Evolutionary conservation across 768 basidiomycete genomes (phyloP).

Genomic region (Auriscalpium orientale): DNA sequence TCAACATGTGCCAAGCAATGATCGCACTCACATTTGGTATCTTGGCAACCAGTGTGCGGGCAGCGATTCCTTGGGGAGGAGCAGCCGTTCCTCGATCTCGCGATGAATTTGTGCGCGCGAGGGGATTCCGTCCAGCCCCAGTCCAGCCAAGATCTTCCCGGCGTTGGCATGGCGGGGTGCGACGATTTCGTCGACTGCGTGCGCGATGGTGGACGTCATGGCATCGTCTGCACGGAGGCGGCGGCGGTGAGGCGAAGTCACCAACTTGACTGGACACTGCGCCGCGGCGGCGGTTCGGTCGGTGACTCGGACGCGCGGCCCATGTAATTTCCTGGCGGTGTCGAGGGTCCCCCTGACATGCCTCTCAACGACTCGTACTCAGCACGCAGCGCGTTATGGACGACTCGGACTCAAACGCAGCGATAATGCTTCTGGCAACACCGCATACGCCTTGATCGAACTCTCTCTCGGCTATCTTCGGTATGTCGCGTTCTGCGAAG

Average conservation of each 20-base stretch:
- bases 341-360: too few relatives aligned
- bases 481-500: too few relatives aligned
- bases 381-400: too few relatives aligned
- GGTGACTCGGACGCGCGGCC: too few relatives aligned
- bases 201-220: not conserved
- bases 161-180: slow-evolving; percentile 35
- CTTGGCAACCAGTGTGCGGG: slow-evolving; percentile 67
- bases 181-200: slow-evolving; percentile 37
- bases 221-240: not conserved
- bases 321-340: too few relatives aligned
- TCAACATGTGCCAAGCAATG: slow-evolving; percentile 1
- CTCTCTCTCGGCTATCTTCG: too few relatives aligned
- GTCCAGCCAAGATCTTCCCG: slow-evolving; percentile 38
- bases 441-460: too few relatives aligned
- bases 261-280: not conserved
- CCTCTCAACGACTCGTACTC: too few relatives aligned
- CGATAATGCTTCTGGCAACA: too few relatives aligned
- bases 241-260: not conserved
- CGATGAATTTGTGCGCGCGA: slow-evolving; percentile 51
- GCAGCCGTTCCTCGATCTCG: slow-evolving; percentile 68
- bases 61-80: slow-evolving; percentile 59
- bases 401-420: too few relatives aligned
- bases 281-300: too few relatives aligned
- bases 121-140: slow-evolving; percentile 53
- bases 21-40: slow-evolving; percentile 70